phyloP scores from a whole-genome alignment of 2,329 filamentous ascomycete genomes.

The Epichloe amarillans region DNA sequence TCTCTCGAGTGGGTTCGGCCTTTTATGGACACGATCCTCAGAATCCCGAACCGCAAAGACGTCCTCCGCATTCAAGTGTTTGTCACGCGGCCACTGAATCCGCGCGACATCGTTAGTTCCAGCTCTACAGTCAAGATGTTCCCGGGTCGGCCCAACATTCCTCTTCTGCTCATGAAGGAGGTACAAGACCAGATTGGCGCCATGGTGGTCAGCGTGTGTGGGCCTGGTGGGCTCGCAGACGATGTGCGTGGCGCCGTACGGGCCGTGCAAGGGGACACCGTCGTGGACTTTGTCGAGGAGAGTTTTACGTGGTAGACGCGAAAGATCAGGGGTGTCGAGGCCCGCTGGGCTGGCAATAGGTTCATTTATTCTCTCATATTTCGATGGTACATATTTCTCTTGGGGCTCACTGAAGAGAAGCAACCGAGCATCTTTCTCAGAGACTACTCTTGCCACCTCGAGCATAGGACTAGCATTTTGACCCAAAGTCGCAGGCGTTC shows the following conservation, averaged over 20 bases:
- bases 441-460: no score
- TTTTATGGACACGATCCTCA: constrained; percentile 64
- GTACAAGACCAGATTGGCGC: constrained; percentile 71
- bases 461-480: constrained; percentile 2
- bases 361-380: constrained; percentile 1
- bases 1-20: constrained; percentile 87
- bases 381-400: background rate
- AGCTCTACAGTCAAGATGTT: constrained; percentile 81
- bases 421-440: background rate
- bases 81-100: constrained; percentile 73
- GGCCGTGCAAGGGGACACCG: constrained; percentile 45
- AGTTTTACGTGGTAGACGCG: constrained; percentile 50
- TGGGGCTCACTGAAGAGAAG: background rate
- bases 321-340: background rate
- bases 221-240: constrained; percentile 60
- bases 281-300: constrained; percentile 67
- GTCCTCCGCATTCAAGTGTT: constrained; percentile 80
- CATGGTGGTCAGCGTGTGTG: constrained; percentile 76
- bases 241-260: constrained; percentile 60
- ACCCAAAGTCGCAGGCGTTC: background rate
- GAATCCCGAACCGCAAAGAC: constrained; percentile 68
- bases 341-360: background rate
- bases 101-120: constrained; percentile 66
- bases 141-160: constrained; percentile 74
- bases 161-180: constrained; percentile 68